Conservation (phyloP, 2,329 filamentous ascomycete species). For the Leptodontidium sp. region DNA sequence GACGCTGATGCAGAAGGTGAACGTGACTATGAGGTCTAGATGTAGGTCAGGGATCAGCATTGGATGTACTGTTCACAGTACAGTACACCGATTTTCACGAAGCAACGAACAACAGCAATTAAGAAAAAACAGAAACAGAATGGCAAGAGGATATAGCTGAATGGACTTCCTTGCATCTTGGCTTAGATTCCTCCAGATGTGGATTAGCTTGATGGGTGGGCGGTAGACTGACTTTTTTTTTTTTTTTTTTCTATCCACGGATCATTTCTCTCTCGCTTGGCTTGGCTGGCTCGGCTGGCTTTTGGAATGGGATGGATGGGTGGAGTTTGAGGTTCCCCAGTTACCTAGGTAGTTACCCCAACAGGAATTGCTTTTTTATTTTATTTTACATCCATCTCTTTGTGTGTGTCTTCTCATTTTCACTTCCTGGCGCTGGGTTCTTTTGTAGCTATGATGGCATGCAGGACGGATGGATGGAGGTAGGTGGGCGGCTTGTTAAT, state of each 20-base stretch:
- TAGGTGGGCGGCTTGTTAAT: neutral
- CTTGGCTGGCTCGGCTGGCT: constrained; percentile 22
- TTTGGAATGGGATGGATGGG: constrained; percentile 11
- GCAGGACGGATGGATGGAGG: neutral
- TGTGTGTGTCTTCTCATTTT: neutral
- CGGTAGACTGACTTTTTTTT: constrained; percentile 22
- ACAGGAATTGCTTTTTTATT: constrained; percentile 17
- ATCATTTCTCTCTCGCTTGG: no score
- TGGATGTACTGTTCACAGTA: neutral
- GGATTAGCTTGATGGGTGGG: neutral
- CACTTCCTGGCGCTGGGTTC: neutral
- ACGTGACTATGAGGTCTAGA: constrained; percentile 52
- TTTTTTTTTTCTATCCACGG: neutral
- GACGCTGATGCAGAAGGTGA: constrained; percentile 56
- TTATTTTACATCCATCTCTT: neutral
- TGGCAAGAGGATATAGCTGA: no score
- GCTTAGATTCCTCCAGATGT: no score
- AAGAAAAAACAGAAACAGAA: neutral
- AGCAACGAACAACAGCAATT: constrained; percentile 3
- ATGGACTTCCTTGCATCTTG: no score
- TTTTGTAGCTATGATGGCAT: neutral
- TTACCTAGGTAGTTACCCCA: constrained; percentile 7
- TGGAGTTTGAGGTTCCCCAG: constrained; percentile 14
- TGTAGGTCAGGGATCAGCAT: neutral
- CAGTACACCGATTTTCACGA: neutral